These are phyloP conservation scores for Purpureocillium lavendulum DNA, from an alignment of 2,329 filamentous ascomycete species.

Conservation along the genomic window DNA sequence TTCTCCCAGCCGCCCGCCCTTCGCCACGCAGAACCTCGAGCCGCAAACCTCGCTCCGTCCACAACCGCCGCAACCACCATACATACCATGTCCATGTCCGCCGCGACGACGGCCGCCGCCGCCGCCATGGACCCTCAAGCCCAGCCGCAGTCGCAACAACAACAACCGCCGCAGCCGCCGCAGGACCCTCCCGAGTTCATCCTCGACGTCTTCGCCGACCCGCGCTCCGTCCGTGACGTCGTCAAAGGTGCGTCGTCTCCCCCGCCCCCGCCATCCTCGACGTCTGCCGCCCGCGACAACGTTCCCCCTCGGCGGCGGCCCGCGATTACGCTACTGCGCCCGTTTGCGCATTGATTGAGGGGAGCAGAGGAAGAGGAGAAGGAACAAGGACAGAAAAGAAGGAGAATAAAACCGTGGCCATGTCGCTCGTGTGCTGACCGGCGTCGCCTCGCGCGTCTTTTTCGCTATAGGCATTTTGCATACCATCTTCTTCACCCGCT, in stretches of 20 bases:
- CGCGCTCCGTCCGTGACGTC: constrained; percentile 80
- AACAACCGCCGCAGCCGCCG: constrained; percentile 32
- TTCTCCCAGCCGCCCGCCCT: too few species aligned
- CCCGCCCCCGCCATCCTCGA: constrained; percentile 3
- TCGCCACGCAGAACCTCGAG: not conserved
- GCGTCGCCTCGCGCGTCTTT: constrained; percentile 1
- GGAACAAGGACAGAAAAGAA: too few species aligned
- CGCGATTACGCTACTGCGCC: too few species aligned
- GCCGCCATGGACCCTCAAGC: constrained; percentile 4
- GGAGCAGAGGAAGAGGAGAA: too few species aligned
- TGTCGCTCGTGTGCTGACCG: not conserved
- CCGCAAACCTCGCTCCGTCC: too few species aligned
- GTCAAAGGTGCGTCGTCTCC: constrained; percentile 62
- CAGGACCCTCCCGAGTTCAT: constrained; percentile 73
- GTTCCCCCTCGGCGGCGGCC: too few species aligned
- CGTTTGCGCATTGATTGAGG: too few species aligned
- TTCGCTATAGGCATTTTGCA: constrained; percentile 74
- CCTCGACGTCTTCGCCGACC: constrained; percentile 89
- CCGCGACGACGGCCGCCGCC: not conserved
- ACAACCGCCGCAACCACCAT: not conserved
- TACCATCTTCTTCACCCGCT: constrained; percentile 98
- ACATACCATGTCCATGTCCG: too few species aligned
- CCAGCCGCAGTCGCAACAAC: constrained; percentile 2
- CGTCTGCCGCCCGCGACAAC: too few species aligned
- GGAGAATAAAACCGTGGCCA: too few species aligned